Evolutionary conservation across 2,329 filamentous ascomycete genomes (phyloP), one percentile per base, ranked within the genome.

Genomic region (Ambrosiella xylebori): DNA sequence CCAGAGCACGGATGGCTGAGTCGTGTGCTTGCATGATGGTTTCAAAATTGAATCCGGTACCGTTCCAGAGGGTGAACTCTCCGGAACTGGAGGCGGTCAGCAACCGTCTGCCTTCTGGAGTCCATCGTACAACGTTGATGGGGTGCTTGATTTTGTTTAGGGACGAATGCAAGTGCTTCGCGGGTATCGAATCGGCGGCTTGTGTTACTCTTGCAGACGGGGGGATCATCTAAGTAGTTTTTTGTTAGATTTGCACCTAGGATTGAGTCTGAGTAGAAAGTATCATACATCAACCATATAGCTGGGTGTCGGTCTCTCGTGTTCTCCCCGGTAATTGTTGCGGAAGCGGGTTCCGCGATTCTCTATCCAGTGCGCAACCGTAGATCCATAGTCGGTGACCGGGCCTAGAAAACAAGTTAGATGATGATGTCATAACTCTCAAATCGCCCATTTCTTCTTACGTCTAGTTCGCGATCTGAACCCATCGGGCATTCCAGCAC

Each of bases 11-110:
- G 63, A 95, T 89, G 41, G 88, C 86, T 58, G 84, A 82, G 70
- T 96, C 91, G 70, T 97, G 91, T 44, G 91, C 91, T 74, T 95
- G 90, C 86, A 96, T 96, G 36, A 98, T 96, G 2, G 93, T 97
- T 73, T 98, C 93, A 65, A 98, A 98, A 70, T 98, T 97, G 78
- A 98, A 98, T 27, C 89, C 91, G 49, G 91, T 97, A 62, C 93
- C 93, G 68, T 98, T 98, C 93, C 93, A 98, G 2, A 98, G 72
- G 44, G 94, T 98, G 66, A 98, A 98, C 69, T 98, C 93, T 66
- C 93, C 93, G 68, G 91, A 97, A 64, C 89, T 95, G 0, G 90
- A 95, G 19, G 89, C 93, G 0, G 93, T 97, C 67, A 98, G 77
- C 59, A 98, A 74, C 64, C 93, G 79, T 61, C 93, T 84, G 36